Conservation (phyloP, 805 yeast species). For the Aciculoconidium aculeatum region DNA sequence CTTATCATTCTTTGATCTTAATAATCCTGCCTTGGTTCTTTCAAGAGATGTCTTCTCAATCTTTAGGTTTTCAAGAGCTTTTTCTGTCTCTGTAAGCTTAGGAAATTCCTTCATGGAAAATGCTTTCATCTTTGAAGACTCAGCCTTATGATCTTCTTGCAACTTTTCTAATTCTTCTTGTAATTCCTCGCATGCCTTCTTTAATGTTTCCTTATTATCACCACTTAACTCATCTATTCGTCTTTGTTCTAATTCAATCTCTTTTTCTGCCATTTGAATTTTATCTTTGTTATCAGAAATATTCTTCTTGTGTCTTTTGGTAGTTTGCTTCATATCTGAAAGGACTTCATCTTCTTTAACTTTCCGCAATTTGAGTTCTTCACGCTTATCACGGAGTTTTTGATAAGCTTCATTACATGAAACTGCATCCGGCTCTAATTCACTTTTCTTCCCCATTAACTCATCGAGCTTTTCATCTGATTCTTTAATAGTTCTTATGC, state of each 20-base stretch:
- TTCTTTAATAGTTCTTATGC: too few relatives aligned
- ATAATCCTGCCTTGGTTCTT: constrained; percentile 8
- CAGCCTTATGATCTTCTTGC: constrained; percentile 12
- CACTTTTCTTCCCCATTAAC: too few relatives aligned
- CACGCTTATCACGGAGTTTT: too few relatives aligned
- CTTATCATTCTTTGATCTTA: constrained; percentile 24
- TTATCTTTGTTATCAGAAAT: constrained; percentile 7
- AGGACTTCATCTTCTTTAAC: too few relatives aligned
- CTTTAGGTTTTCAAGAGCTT: constrained; percentile 10
- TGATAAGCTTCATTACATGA: too few relatives aligned
- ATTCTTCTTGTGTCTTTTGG: constrained; percentile 13
- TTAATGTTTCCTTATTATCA: constrained; percentile 34
- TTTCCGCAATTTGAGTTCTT: too few relatives aligned
- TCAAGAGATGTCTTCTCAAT: constrained; percentile 7
- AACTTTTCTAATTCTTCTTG: constrained; percentile 14
- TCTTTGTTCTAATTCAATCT: constrained; percentile 27
- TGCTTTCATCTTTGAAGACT: constrained; percentile 6
- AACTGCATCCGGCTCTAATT: too few relatives aligned
- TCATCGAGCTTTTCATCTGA: too few relatives aligned
- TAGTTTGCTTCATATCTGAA: constrained; percentile 11
- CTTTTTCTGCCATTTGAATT: constrained; percentile 12
- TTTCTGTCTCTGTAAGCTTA: constrained; percentile 25
- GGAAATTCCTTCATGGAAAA: constrained; percentile 4
- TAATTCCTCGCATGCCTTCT: constrained; percentile 15
- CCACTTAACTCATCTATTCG: constrained; percentile 39